A percentile compares a stretch with the other conserved stretches of the same genome.
These are phyloP conservation scores for Pseudocercospora crystallina DNA, from an alignment of 2,329 filamentous ascomycete genomes.

Conservation along the genomic window DNA sequence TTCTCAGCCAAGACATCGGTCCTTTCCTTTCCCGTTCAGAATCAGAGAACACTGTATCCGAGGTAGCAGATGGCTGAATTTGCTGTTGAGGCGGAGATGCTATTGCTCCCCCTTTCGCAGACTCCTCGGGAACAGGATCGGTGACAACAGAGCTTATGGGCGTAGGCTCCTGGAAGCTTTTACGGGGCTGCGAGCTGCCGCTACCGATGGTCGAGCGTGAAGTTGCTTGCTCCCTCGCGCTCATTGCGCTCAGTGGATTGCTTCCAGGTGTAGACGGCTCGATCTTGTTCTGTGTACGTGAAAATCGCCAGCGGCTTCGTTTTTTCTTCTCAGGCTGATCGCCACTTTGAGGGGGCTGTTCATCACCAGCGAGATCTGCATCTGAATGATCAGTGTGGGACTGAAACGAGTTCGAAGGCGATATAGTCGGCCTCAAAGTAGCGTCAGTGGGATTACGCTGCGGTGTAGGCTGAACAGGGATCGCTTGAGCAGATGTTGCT, in stretches of 20 bases:
- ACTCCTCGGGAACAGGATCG: slow-evolving; percentile 20
- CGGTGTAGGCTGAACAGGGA: slow-evolving; percentile 74
- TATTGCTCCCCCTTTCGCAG: not conserved
- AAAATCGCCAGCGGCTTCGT: slow-evolving; percentile 72
- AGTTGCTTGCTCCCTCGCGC: slow-evolving; percentile 29
- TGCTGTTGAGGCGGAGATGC: slow-evolving; percentile 10
- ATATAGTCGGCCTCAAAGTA: slow-evolving; percentile 65
- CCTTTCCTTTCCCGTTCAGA: slow-evolving; percentile 56
- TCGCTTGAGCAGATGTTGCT: not conserved
- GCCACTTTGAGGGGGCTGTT: slow-evolving; percentile 26
- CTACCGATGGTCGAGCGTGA: slow-evolving; percentile 36
- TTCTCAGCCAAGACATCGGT: slow-evolving; percentile 64
- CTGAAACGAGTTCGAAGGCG: slow-evolving; percentile 73
- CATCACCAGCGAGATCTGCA: slow-evolving; percentile 69
- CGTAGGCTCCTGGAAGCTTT: slow-evolving; percentile 33
- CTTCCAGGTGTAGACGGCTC: slow-evolving; percentile 25
- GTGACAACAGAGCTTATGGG: slow-evolving; percentile 22
- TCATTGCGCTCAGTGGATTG: slow-evolving; percentile 33
- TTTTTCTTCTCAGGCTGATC: slow-evolving; percentile 58
- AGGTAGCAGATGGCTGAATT: slow-evolving; percentile 23
- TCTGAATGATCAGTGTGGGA: slow-evolving; percentile 83
- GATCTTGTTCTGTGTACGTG: slow-evolving; percentile 38
- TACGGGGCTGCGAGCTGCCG: slow-evolving; percentile 26
- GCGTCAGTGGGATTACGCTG: slow-evolving; percentile 63
- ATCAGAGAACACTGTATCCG: slow-evolving; percentile 36